Base-by-base conservation (phyloP, 2,329 filamentous ascomycete genomes). In the Ophiostoma sp. region DNA sequence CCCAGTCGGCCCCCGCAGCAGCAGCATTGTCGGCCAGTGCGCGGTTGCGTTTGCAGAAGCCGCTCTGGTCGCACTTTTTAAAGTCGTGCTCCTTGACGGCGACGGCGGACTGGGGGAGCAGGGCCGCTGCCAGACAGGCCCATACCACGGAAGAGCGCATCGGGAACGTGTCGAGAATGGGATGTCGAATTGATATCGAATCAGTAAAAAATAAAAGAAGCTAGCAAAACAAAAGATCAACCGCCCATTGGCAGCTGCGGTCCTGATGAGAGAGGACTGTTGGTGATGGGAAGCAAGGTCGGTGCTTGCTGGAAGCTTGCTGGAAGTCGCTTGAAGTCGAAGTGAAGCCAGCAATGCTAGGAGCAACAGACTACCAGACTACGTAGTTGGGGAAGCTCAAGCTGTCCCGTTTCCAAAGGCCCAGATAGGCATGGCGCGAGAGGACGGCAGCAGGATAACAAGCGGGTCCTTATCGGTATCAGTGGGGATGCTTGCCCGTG, bases 1-100 rank as follows among this genome's bases (percentile, higher is more conserved):
- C 82, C 90, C 92, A 97, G 41, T 83, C 82, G 8, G 86, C 83
- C 70, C 86, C 87, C 68, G 86, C 80, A 58, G 86, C 81, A 63
- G 85, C 79, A 71, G 88, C 92, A 72, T 85, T 82, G 79, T 98
- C 93, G 76, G 95, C 95, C 76, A 91, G 93, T 52, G 87, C 90
- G 77, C 95, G 88, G 80, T 98, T 98, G 72, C 95, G 91, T 77
- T 93, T 95, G 81, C 95, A 99, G 82, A 99, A 99, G 75, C 95
- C 95, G 4, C 94, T 95, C 77, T 99, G 94, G 73, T 90, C 82
- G 81, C 95, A 99, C 74, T 90, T 97, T 77, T 98, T 99, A 84
- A 98, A 99, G 78, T 96, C 93, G 75, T 97, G 88, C 76, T 97
- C 90, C 81, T 99, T 99, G 66, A 99, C 95, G 74, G 86, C 84